Conservation (phyloP, 1,284 basidiomycete genomes). For the Pascua guehoae region DNA sequence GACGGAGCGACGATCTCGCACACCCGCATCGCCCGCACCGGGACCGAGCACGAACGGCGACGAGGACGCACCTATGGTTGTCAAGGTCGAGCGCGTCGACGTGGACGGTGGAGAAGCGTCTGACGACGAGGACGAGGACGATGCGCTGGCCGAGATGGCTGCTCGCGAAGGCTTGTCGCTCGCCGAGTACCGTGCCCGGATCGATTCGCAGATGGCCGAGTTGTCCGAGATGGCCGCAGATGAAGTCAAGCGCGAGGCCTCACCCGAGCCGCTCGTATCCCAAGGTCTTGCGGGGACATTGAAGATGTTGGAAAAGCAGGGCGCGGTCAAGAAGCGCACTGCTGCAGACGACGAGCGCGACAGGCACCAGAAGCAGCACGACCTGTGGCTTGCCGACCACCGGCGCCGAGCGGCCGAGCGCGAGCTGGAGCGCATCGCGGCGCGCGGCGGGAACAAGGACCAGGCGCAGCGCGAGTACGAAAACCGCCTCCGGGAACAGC, state of each 20-base stretch:
- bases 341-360: constrained; percentile 61
- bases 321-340: constrained; percentile 67
- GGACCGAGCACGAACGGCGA: constrained; percentile 19
- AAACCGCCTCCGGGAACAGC: constrained; percentile 84
- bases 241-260: constrained; percentile 3
- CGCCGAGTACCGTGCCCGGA: constrained; percentile 46
- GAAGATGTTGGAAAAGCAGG: constrained; percentile 83
- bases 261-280: constrained; percentile 64
- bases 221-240: constrained; percentile 67
- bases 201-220: constrained; percentile 46
- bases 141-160: constrained; percentile 47
- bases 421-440: constrained; percentile 70
- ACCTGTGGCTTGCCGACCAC: constrained; percentile 86
- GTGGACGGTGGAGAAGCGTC: constrained; percentile 58
- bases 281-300: constrained; percentile 84
- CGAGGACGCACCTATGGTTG: constrained; percentile 12
- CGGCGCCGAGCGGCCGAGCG: constrained; percentile 69
- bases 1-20: constrained; percentile 33
- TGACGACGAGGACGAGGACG: constrained; percentile 71
- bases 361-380: constrained; percentile 72
- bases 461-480: constrained; percentile 93
- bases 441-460: constrained; percentile 79
- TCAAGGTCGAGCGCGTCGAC: constrained; percentile 50
- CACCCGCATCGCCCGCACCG: constrained; percentile 21
- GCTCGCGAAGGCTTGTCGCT: constrained; percentile 47